These are phyloP conservation scores for Polysphondylium violaceum DNA, from an alignment of 78 protist genomes.

Conservation along the genomic window DNA sequence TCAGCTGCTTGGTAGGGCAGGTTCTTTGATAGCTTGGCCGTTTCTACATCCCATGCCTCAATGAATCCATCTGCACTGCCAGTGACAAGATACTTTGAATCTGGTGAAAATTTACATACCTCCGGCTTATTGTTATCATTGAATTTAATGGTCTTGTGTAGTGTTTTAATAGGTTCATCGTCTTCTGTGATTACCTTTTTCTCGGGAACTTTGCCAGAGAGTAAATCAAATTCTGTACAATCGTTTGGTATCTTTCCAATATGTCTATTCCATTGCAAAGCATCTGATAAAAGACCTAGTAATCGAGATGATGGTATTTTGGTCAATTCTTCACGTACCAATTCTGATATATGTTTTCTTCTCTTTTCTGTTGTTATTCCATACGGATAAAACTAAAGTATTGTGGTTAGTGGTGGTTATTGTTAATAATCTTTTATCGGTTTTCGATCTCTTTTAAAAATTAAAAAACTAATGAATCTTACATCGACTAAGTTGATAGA, in stretches of 20 bases:
- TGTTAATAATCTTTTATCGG: background rate
- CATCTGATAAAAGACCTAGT: constrained; percentile 81
- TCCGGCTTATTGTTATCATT: constrained; percentile 64
- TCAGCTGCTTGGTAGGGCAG: constrained; percentile 85
- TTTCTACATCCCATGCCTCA: constrained; percentile 82
- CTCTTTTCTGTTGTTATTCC: constrained; percentile 54
- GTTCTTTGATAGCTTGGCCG: constrained; percentile 84
- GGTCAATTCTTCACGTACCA: constrained; percentile 30
- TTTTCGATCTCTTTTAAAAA: too few relatives aligned
- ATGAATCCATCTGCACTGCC: constrained; percentile 71
- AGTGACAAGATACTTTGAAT: constrained; percentile 64
- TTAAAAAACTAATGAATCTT: constrained; percentile 1
- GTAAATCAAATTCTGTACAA: constrained; percentile 49
- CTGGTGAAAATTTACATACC: constrained; percentile 55
- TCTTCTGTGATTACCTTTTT: constrained; percentile 10
- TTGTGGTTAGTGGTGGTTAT: too few relatives aligned
- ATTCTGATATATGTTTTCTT: constrained; percentile 30
- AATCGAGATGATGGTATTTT: constrained; percentile 70
- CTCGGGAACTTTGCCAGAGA: constrained; percentile 8
- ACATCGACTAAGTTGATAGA: constrained; percentile 39
- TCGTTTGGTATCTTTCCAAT: constrained; percentile 75
- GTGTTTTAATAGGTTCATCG: constrained; percentile 2
- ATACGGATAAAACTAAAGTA: constrained; percentile 15
- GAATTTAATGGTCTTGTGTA: constrained; percentile 65
- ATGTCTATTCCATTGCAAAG: constrained; percentile 90